These are phyloP conservation scores for Cornus florida DNA, from an alignment of 148 eudicot species.

Conservation along the genomic window DNA sequence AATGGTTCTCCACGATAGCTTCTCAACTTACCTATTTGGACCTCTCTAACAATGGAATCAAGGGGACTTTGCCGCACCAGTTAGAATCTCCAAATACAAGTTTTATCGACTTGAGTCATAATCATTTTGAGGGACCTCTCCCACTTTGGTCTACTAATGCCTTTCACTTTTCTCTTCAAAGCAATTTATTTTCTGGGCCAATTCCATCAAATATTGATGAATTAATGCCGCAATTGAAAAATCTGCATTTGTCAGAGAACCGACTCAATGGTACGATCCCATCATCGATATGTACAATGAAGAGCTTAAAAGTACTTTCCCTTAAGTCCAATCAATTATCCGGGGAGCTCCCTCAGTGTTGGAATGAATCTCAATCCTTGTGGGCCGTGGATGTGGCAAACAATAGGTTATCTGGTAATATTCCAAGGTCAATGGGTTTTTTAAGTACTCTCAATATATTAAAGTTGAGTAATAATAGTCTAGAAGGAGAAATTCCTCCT, in stretches of 20 bases:
- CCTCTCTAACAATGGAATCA: constrained; percentile 13
- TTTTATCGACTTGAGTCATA: background rate
- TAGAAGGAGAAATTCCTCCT: constrained; percentile 25
- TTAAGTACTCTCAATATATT: constrained; percentile 3
- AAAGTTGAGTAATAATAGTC: constrained; percentile 26
- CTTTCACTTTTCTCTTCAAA: constrained; percentile 5
- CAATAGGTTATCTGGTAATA: constrained; percentile 21
- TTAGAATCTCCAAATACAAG: background rate
- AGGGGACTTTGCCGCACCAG: constrained; percentile 5
- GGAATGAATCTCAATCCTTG: background rate
- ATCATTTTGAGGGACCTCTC: no score
- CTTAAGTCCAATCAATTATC: constrained; percentile 8
- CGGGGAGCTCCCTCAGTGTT: background rate
- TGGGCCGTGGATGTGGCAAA: background rate
- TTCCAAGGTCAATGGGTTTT: constrained; percentile 20
- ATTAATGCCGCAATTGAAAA: background rate
- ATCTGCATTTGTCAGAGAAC: constrained; percentile 23
- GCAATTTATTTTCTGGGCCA: constrained; percentile 16
- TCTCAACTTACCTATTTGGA: background rate
- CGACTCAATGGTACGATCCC: constrained; percentile 25
- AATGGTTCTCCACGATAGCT: background rate
- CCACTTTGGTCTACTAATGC: constrained; percentile 5
- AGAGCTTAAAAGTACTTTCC: constrained; percentile 16
- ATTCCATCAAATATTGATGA: background rate
- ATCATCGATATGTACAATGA: constrained; percentile 4